phyloP scores from a whole-genome alignment of 352 stramenopile genomes.

The Phytophthora macrochlamydospora region DNA sequence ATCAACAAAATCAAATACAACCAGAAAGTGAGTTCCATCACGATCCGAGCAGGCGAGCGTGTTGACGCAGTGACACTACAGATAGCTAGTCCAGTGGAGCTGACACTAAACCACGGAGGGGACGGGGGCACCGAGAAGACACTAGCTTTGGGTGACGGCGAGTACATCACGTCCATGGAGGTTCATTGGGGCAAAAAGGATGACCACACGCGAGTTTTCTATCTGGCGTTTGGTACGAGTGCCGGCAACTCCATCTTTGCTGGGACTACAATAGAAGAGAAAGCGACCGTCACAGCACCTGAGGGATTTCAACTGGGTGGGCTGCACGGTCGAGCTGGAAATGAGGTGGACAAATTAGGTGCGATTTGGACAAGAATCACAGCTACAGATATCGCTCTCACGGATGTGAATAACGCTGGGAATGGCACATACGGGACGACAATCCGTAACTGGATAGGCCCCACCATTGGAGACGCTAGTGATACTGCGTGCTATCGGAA shows the following conservation, averaged over 20 bases:
- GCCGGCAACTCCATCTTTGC: conserved; percentile 11
- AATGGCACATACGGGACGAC: conserved; percentile 9
- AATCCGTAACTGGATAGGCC: conserved; percentile 26
- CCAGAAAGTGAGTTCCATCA: no score
- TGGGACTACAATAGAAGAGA: conserved; percentile 16
- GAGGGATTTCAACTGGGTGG: no score
- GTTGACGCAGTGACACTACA: no score
- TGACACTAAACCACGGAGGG: no score
- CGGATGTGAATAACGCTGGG: conserved; percentile 11
- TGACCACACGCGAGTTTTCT: conserved; percentile 13
- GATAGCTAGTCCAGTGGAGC: no score
- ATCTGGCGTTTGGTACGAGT: conserved; percentile 24
- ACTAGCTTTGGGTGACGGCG: no score
- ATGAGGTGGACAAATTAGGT: no score
- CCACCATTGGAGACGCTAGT: conserved; percentile 11
- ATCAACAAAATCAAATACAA: no score
- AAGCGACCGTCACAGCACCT: not conserved
- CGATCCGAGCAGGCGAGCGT: no score
- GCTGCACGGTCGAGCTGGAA: no score
- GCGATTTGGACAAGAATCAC: conserved; percentile 28
- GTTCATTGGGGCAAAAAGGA: conserved; percentile 23
- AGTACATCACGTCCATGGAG: no score
- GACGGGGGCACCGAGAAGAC: no score
- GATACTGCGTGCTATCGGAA: conserved; percentile 28
- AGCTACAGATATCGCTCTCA: conserved; percentile 14